These are phyloP conservation scores for Suhomyces prunicola DNA, from an alignment of 805 yeast species.

Conservation along the genomic window DNA sequence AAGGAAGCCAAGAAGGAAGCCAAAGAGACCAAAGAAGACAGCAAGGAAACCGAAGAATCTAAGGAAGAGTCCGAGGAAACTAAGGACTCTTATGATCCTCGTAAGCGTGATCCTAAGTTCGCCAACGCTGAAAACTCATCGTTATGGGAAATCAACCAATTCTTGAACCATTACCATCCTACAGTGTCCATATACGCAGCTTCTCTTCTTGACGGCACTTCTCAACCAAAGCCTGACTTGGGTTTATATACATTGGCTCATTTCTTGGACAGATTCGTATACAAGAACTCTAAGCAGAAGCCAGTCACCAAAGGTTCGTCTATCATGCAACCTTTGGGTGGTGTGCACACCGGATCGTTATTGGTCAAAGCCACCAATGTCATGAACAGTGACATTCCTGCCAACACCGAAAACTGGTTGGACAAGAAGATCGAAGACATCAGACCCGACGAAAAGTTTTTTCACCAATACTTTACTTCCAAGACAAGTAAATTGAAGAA, in stretches of 20 bases:
- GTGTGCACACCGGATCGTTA: slow-evolving; percentile 67
- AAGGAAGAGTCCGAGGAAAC: slow-evolving; percentile 22
- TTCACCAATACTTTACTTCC: slow-evolving; percentile 75
- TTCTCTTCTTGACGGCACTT: slow-evolving; percentile 50
- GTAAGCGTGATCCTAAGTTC: slow-evolving; percentile 87
- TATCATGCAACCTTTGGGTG: slow-evolving; percentile 97
- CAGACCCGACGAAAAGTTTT: slow-evolving; percentile 85
- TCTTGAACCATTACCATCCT: slow-evolving; percentile 86
- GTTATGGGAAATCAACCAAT: slow-evolving; percentile 80
- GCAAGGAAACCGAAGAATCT: slow-evolving; percentile 54
- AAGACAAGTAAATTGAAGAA: slow-evolving; percentile 43
- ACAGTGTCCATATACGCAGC: slow-evolving; percentile 80
- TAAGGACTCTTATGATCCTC: slow-evolving; percentile 61
- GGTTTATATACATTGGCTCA: slow-evolving; percentile 85
- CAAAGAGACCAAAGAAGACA: slow-evolving; percentile 38
- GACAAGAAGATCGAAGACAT: slow-evolving; percentile 58
- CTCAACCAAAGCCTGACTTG: slow-evolving; percentile 74
- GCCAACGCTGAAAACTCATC: slow-evolving; percentile 83
- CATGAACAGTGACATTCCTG: slow-evolving; percentile 54
- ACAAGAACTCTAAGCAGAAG: slow-evolving; percentile 84
- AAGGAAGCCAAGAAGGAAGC: slow-evolving; percentile 37
- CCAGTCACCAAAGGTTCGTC: slow-evolving; percentile 76
- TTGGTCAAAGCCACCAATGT: slow-evolving; percentile 61
- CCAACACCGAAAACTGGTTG: slow-evolving; percentile 82
- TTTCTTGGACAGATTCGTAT: slow-evolving; percentile 93